These are phyloP conservation scores for Epithele typhae DNA, from an alignment of 768 basidiomycete species.

Conservation along the genomic window DNA sequence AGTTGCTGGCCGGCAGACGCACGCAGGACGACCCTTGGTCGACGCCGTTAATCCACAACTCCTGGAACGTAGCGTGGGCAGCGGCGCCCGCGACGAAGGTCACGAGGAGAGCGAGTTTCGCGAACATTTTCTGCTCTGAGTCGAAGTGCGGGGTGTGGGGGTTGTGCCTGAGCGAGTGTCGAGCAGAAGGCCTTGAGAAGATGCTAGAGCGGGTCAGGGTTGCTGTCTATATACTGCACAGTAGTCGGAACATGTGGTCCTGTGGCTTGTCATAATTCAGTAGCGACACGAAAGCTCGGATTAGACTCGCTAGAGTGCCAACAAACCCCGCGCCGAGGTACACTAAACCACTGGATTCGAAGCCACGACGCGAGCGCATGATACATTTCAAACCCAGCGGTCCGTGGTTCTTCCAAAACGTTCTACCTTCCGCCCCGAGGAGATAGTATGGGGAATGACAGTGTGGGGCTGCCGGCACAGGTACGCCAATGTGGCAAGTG, in stretches of 20 bases:
- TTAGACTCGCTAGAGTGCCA: slow-evolving; percentile 3
- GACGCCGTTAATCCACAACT: slow-evolving; percentile 48
- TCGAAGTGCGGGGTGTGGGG: neutral
- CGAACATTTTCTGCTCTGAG: slow-evolving; percentile 24
- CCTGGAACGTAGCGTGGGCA: slow-evolving; percentile 52
- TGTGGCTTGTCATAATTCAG: too few relatives aligned
- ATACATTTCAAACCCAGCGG: slow-evolving; percentile 9
- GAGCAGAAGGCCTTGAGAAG: too few relatives aligned
- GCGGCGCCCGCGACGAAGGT: slow-evolving; percentile 36
- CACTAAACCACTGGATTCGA: too few relatives aligned
- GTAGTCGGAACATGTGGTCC: too few relatives aligned
- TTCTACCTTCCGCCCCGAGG: slow-evolving; percentile 3
- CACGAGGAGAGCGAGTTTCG: slow-evolving; percentile 28
- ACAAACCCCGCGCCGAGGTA: too few relatives aligned
- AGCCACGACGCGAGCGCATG: slow-evolving; percentile 6
- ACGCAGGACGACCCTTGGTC: slow-evolving; percentile 45
- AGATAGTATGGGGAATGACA: neutral
- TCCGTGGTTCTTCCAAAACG: too few relatives aligned
- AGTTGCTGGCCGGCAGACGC: slow-evolving; percentile 42
- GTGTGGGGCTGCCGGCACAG: slow-evolving; percentile 5
- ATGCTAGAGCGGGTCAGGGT: too few relatives aligned
- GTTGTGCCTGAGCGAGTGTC: too few relatives aligned
- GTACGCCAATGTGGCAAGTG: neutral
- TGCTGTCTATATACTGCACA: too few relatives aligned
- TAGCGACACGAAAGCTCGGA: slow-evolving; percentile 14